These are phyloP conservation scores for Lasiosphaeria ovina DNA, from an alignment of 495 filamentous ascomycete species.

Conservation along the genomic window DNA sequence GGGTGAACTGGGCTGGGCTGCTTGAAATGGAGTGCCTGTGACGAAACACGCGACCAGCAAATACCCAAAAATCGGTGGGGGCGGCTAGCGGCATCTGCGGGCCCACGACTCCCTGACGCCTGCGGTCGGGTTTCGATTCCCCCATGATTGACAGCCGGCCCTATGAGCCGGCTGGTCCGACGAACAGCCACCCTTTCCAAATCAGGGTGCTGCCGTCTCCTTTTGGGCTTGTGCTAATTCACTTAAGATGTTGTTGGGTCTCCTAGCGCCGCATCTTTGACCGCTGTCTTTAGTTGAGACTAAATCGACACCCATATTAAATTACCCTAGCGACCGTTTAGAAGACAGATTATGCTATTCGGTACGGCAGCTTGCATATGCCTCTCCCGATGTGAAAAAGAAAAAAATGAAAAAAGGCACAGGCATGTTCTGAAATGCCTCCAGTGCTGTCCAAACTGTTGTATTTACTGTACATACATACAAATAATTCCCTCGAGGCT, in stretches of 20 bases:
- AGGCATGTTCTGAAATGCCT: too few relatives aligned
- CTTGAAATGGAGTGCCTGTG: slow-evolving; percentile 14
- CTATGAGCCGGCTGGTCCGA: slow-evolving; percentile 7
- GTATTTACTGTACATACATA: too few relatives aligned
- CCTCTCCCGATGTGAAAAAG: too few relatives aligned
- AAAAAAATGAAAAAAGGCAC: too few relatives aligned
- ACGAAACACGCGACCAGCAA: slow-evolving; percentile 23
- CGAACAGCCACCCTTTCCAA: neutral
- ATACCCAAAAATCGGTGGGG: slow-evolving; percentile 10
- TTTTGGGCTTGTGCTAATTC: neutral
- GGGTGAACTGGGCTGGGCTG: neutral
- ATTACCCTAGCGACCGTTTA: too few relatives aligned
- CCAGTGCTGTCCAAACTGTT: too few relatives aligned
- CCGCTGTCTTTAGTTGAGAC: too few relatives aligned
- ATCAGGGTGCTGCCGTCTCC: neutral
- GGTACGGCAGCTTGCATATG: too few relatives aligned
- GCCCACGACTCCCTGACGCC: neutral
- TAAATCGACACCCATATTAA: too few relatives aligned
- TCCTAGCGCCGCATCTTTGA: neutral
- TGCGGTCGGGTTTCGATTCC: slow-evolving; percentile 1
- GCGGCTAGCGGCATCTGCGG: slow-evolving; percentile 10
- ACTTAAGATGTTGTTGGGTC: neutral
- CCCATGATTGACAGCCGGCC: neutral
- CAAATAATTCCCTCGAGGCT: too few relatives aligned
- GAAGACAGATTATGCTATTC: too few relatives aligned